These are phyloP conservation scores for Dichomitus squalens DNA, from an alignment of 1,284 basidiomycete species.

Conservation along the genomic window DNA sequence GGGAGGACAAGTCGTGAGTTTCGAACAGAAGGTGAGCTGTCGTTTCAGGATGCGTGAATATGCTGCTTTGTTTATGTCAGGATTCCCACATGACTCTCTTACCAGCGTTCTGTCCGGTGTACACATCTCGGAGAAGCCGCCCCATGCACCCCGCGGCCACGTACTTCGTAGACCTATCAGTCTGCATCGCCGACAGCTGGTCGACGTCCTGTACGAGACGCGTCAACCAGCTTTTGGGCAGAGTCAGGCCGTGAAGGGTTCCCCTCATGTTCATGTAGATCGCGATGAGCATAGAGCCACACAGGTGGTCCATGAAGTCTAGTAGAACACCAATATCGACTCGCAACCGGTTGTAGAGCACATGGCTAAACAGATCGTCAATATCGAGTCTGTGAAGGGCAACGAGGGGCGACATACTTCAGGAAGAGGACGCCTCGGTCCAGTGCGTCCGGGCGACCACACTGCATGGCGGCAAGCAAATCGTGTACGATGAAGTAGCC, in stretches of 20 bases:
- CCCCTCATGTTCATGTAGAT: constrained; percentile 26
- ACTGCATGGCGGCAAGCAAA: constrained; percentile 33
- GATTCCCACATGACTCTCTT: constrained; percentile 1
- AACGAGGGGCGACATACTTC: constrained; percentile 16
- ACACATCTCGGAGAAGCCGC: constrained; percentile 35
- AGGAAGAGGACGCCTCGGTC: constrained; percentile 34
- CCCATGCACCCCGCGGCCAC: constrained; percentile 25
- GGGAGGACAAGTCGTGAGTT: constrained; percentile 24
- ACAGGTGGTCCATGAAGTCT: constrained; percentile 46
- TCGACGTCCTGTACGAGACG: constrained; percentile 22
- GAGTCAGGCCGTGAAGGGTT: constrained; percentile 43
- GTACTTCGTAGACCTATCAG: constrained; percentile 22
- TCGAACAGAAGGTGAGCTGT: constrained; percentile 33
- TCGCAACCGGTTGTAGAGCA: constrained; percentile 35
- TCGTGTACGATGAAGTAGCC: constrained; percentile 41
- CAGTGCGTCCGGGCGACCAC: constrained; percentile 21
- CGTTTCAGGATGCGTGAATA: not conserved
- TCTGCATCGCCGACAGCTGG: not conserved
- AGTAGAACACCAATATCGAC: constrained; percentile 48
- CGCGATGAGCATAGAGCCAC: constrained; percentile 34
- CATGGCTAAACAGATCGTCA: constrained; percentile 36
- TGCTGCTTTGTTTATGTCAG: not conserved
- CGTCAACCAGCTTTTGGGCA: constrained; percentile 51
- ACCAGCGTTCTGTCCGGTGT: constrained; percentile 25
- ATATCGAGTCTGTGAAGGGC: not conserved